Conservation (phyloP, 163 green algal species). For the Prototheca cutis region DNA sequence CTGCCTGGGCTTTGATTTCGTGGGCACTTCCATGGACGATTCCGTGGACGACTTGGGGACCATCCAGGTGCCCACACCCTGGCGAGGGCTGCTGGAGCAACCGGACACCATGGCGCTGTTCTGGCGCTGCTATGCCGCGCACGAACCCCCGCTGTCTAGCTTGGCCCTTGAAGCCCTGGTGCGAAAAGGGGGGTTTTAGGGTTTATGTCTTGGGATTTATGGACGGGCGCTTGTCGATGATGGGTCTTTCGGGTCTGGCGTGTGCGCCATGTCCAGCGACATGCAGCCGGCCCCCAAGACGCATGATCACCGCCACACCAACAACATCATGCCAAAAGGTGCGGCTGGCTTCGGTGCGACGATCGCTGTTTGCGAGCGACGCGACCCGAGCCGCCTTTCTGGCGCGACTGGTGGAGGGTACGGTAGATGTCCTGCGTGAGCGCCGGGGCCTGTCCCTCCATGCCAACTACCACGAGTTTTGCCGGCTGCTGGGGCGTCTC, state of each 20-base stretch:
- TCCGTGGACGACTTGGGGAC: slow-evolving; percentile 87
- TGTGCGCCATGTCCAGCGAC: too few species aligned
- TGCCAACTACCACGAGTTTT: slow-evolving; percentile 96
- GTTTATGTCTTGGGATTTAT: too few species aligned
- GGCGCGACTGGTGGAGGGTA: slow-evolving; percentile 73
- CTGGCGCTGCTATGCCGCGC: slow-evolving; percentile 78
- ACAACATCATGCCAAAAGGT: slow-evolving; percentile 29
- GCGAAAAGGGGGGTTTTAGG: slow-evolving; percentile 2
- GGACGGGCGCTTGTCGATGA: too few species aligned
- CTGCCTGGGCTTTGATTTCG: slow-evolving; percentile 96
- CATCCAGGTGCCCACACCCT: slow-evolving; percentile 84
- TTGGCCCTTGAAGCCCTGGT: slow-evolving; percentile 90
- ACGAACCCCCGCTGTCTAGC: slow-evolving; percentile 68
- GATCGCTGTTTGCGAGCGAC: slow-evolving; percentile 85
- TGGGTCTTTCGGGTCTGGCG: too few species aligned
- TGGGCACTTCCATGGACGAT: slow-evolving; percentile 93
- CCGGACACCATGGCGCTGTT: slow-evolving; percentile 67
- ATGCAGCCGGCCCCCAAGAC: too few species aligned
- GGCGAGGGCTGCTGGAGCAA: slow-evolving; percentile 76
- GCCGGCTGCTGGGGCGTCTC: slow-evolving; percentile 82
- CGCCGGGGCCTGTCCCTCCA: slow-evolving; percentile 70
- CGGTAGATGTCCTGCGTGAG: slow-evolving; percentile 63
- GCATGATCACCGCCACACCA: background rate
- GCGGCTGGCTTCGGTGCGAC: slow-evolving; percentile 79
- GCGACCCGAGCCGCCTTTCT: slow-evolving; percentile 77